Base-by-base conservation (phyloP, 2,329 filamentous ascomycete genomes). In the Aspergillus carbonarius region DNA sequence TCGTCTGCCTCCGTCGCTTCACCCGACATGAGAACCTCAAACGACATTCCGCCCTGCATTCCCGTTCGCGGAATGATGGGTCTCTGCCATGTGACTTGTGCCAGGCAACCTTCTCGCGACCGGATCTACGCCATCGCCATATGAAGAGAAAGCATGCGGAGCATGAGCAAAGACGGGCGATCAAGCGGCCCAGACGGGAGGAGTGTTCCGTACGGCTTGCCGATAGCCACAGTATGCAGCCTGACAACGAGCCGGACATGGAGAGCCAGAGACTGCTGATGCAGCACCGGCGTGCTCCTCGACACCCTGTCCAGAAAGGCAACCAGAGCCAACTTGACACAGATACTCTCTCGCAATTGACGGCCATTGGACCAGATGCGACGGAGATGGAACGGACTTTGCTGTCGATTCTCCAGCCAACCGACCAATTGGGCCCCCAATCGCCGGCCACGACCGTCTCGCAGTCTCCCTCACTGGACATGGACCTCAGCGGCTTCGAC, bases 21-120 rank as follows among this genome's bases (percentile, higher is more conserved):
- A 76, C 74, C 27, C 69, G 74, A 27, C 72, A 76, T 50, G 75
- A 77, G 65, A 77, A 77, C 55, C 72, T 77, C 60, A 78, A 78
- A 60, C 74, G 76, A 50, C 77, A 79, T 70, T 70, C 76, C 7
- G 68, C 70, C 1, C 67, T 78, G 4, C 77, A 79, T 59, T 67
- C 70, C 6, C 70, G 72, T 9, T 73, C 73, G 5, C 62, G 57
- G 13, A 57, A 65, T 13, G 69, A 70, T 30, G 61, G 65, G 5
- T 68, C 70, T 0, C 64, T 78, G 12, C 61, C 71, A 2, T 79
- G 78, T 60, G 64, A 70, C 3, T 67, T 75, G 44, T 79, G 77
- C 61, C 62, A 69, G 34, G 70, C 71, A 1, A 76, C 74, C 1
- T 79, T 79, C 56, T 79, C 77, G 3, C 72, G 76, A 1, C 66